Evolutionary conservation across 225 moss, liverwort and hornwort genomes (phyloP), one percentile per base, ranked within the genome.

Genomic region (Pseudisothecium myosuroides): DNA sequence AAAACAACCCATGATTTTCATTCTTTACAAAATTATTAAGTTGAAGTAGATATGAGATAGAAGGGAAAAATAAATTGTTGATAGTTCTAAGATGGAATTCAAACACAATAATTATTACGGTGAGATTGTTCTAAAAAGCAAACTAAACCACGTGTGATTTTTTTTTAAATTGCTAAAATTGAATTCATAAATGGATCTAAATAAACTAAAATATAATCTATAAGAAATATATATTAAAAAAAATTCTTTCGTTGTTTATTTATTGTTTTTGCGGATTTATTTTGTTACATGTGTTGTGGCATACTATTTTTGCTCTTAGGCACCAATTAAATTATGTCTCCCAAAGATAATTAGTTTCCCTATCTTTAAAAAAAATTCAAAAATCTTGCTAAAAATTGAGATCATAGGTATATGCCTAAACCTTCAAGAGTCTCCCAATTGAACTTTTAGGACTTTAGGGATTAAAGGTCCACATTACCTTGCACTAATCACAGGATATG

Each of bases 301-400:
- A 43, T 9, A 16, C n/a, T n/a, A 16, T 1, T 43, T 43, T 16
- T 72, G 0, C 4, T 27, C 2, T 2, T 0, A 1, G 2, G 5
- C 8, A 41, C 8, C 14, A 39, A 14, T 24, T 41, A 24, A 71
- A 71, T 26, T 1, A 71, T 14, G 2, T 41, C 24, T 8, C 7
- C 0, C 1, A 26, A 69, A 41, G 14, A 7, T 27, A 43, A 27
- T 16, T 0, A 27, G 2, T 16, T 72, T 43, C 16, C 1, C 2
- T 27, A 9, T 6, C 3, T 43, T 27, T 8, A 22, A 39, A 23
- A 21, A 5, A 43, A 72, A 1, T 43, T 15, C 5, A 43, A 43
- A 41, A 71, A 8, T 14, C 14, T 41, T 13, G 2, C 3, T 3
- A 24, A 71, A 15, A 71, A 43, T 43, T 27, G 5, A 41, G 5